Base-by-base conservation (phyloP, 352 stramenopile species). In the Pythium sp. region DNA sequence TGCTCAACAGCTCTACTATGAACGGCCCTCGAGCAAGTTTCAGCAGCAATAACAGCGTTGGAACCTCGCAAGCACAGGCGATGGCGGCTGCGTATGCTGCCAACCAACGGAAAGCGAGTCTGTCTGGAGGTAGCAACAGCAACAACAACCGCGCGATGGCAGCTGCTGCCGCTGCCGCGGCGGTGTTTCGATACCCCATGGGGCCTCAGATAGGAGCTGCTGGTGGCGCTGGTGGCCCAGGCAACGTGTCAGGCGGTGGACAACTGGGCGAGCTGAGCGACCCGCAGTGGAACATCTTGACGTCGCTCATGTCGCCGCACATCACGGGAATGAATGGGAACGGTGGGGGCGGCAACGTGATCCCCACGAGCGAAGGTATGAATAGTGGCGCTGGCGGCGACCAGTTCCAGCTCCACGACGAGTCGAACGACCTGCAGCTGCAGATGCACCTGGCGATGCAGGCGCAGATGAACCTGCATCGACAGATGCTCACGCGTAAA, bases 361-460 rank as follows among this genome's bases (percentile, higher is more conserved):
- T 60, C 30, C 14, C 68, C 38, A 71, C 75, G 15, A 81, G 70
- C 15, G 80, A 90, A 24, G 66, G 76, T 20, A 66, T 81, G 32
- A 53, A 60, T 30, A 32, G 71, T 30, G 70, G 24, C 18, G 78
- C 59, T 30, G 36, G 71, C 32, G 70, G 28, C 18, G 80, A 89
- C 22, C 65, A 75, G 60, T 91, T 91, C 72, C 68, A 84, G 68
- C 71, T 93, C 32, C 72, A 91, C 5, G 80, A 89, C 30, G 80
- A 86, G 28, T 66, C 82, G 22, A 80, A 68, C 3, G 82, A 94
- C 61, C 65, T 94, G 34, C 87, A 93, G 49, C 67, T 93, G 70
- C 86, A 94, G 67, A 94, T 94, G 83, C 88, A 95, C 65, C 67
- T 93, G 70, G 85, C 86, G 22, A 94, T 96, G 86, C 87, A 94